These are phyloP conservation scores for Dryas drummondii DNA, from an alignment of 306 rosid species.

Conservation along the genomic window DNA sequence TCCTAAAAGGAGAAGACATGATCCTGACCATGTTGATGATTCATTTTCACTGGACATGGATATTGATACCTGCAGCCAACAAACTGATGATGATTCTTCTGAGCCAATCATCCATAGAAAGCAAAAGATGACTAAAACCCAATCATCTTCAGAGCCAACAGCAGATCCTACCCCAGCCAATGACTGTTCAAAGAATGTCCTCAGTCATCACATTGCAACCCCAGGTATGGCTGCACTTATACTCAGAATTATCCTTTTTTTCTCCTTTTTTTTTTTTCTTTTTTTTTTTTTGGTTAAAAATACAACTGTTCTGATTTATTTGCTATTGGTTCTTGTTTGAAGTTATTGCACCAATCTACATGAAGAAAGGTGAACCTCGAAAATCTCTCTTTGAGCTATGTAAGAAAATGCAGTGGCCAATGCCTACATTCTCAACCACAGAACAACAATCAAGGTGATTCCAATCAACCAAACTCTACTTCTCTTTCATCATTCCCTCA, in stretches of 20 bases:
- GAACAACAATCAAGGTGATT: constrained; percentile 65
- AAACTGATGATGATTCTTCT: constrained; percentile 26
- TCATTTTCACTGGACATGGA: constrained; percentile 21
- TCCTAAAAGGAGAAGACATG: constrained; percentile 60
- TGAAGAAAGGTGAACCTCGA: constrained; percentile 83
- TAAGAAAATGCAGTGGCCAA: constrained; percentile 77
- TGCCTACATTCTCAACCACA: constrained; percentile 53
- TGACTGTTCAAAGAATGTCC: constrained; percentile 16
- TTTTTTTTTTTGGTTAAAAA: background rate
- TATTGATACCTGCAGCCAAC: constrained; percentile 11
- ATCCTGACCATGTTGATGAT: constrained; percentile 18
- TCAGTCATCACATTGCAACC: constrained; percentile 24
- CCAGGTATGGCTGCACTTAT: constrained; percentile 38
- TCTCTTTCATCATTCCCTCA: too few relatives aligned
- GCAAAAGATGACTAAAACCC: constrained; percentile 26
- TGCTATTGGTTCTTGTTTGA: background rate
- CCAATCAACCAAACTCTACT: background rate
- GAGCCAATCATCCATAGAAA: constrained; percentile 25
- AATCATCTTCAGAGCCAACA: constrained; percentile 24
- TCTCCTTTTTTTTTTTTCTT: background rate
- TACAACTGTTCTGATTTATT: background rate
- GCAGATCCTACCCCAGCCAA: constrained; percentile 11
- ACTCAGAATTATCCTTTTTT: too few relatives aligned
- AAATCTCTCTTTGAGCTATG: constrained; percentile 54
- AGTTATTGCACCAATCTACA: constrained; percentile 50